phyloP scores from a whole-genome alignment of 768 basidiomycete genomes.

The Amyloporia xantha region DNA sequence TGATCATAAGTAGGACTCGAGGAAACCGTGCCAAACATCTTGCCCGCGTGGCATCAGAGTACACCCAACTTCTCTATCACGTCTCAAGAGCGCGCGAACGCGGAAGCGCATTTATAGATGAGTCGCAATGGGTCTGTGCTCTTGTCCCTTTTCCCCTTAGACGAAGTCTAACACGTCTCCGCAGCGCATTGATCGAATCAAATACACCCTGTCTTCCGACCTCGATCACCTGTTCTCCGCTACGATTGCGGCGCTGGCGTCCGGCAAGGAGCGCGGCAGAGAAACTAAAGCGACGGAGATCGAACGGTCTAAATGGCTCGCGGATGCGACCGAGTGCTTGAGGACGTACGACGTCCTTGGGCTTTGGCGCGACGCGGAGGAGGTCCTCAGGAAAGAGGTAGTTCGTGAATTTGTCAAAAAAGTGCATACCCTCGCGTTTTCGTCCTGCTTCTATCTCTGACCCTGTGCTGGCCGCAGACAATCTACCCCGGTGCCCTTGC shows the following conservation, averaged over 20 bases:
- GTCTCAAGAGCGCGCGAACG: slow-evolving; percentile 73
- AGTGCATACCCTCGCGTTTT: slow-evolving; percentile 33
- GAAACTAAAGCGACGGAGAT: slow-evolving; percentile 49
- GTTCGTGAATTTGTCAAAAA: slow-evolving; percentile 73
- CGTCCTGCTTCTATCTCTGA: not conserved
- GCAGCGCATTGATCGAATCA: slow-evolving; percentile 78
- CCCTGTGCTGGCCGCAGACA: slow-evolving; percentile 45
- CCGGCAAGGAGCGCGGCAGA: slow-evolving; percentile 30
- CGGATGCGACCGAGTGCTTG: slow-evolving; percentile 74
- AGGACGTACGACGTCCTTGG: slow-evolving; percentile 73
- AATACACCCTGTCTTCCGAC: slow-evolving; percentile 78
- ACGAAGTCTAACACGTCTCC: slow-evolving; percentile 8
- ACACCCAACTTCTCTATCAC: slow-evolving; percentile 89
- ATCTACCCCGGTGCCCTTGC: slow-evolving; percentile 65
- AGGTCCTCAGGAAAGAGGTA: slow-evolving; percentile 68
- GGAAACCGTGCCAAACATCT: slow-evolving; percentile 74
- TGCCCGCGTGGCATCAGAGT: slow-evolving; percentile 81
- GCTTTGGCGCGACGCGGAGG: slow-evolving; percentile 85
- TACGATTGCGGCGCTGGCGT: slow-evolving; percentile 46
- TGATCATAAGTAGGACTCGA: slow-evolving; percentile 35
- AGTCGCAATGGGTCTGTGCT: slow-evolving; percentile 73
- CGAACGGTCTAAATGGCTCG: slow-evolving; percentile 54
- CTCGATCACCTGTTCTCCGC: slow-evolving; percentile 75
- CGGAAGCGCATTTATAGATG: slow-evolving; percentile 72
- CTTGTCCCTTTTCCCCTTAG: slow-evolving; percentile 22